Evolutionary conservation across 805 yeast species (phyloP).

Genomic region (Wickerhamomyces hampshirensis): DNA sequence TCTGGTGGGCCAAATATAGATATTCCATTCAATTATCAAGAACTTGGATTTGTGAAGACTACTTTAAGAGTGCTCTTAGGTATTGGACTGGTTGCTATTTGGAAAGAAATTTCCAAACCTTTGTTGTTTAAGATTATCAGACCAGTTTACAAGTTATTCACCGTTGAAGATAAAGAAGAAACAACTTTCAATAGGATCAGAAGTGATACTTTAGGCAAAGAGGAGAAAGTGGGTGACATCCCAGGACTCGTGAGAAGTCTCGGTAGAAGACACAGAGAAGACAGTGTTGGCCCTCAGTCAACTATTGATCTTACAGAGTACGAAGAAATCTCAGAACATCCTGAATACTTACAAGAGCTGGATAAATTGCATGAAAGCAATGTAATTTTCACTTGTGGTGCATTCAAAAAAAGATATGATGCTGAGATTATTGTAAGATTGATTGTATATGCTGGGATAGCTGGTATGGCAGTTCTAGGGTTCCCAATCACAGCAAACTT

Average conservation of each 20-base stretch:
- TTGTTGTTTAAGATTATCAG: slow-evolving; percentile 51
- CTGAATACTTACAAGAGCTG: slow-evolving; percentile 17
- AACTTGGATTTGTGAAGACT: slow-evolving; percentile 38
- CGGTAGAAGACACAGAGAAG: slow-evolving; percentile 11
- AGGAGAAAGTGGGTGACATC: slow-evolving; percentile 22
- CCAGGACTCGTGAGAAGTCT: slow-evolving; percentile 13
- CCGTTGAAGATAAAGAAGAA: slow-evolving; percentile 12
- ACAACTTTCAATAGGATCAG: slow-evolving; percentile 21
- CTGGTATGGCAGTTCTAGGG: slow-evolving; percentile 43
- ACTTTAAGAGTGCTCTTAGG: slow-evolving; percentile 56
- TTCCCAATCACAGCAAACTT: slow-evolving; percentile 23
- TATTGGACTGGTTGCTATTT: slow-evolving; percentile 50
- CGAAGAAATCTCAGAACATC: slow-evolving; percentile 16
- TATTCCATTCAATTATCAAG: slow-evolving; percentile 37
- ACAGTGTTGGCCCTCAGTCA: slow-evolving; percentile 23
- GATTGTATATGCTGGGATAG: slow-evolving; percentile 78
- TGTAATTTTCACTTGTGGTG: slow-evolving; percentile 34
- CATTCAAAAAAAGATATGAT: slow-evolving; percentile 58
- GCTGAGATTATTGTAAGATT: slow-evolving; percentile 75
- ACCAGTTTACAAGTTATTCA: slow-evolving; percentile 42
- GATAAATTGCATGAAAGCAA: slow-evolving; percentile 20
- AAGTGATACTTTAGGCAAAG: slow-evolving; percentile 19
- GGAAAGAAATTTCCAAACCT: slow-evolving; percentile 78
- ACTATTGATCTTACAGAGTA: slow-evolving; percentile 22
- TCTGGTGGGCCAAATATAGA: slow-evolving; percentile 26